Conservation (phyloP, 495 filamentous ascomycete species). For the Neurospora tetrasperma region DNA sequence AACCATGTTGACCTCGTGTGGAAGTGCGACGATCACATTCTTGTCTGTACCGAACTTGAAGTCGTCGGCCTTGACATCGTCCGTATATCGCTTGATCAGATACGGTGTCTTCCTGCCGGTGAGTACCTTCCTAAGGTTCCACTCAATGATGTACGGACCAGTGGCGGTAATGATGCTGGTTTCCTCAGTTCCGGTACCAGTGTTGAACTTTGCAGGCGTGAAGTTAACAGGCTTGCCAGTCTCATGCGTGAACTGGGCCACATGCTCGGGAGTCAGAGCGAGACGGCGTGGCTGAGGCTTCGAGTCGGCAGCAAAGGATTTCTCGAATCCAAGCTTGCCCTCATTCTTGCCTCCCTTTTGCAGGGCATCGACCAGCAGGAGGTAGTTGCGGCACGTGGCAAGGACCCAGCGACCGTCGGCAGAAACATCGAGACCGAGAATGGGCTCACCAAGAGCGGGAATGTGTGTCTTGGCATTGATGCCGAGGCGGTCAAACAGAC, state of each 20-base stretch:
- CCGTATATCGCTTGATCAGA: conserved; percentile 87
- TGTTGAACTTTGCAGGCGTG: conserved; percentile 90
- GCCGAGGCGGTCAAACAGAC: conserved; percentile 89
- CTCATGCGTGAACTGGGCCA: conserved; percentile 94
- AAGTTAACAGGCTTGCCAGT: conserved; percentile 78
- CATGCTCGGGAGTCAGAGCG: conserved; percentile 74
- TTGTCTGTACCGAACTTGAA: conserved; percentile 96
- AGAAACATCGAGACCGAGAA: conserved; percentile 88
- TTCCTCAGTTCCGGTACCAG: conserved; percentile 66
- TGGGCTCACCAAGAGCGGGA: conserved; percentile 87
- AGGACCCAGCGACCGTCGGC: conserved; percentile 94
- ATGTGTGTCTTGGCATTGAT: conserved; percentile 97
- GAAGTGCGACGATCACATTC: conserved; percentile 93
- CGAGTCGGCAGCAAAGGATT: conserved; percentile 77
- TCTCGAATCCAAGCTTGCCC: conserved; percentile 95
- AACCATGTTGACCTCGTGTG: conserved; percentile 98
- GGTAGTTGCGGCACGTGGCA: conserved; percentile 87
- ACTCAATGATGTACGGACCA: conserved; percentile 93
- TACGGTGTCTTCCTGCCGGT: conserved; percentile 75
- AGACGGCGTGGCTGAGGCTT: conserved; percentile 93
- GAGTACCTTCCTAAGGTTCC: conserved; percentile 84
- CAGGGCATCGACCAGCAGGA: conserved; percentile 82
- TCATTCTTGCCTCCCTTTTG: conserved; percentile 93
- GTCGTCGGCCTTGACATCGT: conserved; percentile 97
- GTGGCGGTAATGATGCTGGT: conserved; percentile 95